phyloP scores from a whole-genome alignment of 441 rosid species.

The Capsella rubella region DNA sequence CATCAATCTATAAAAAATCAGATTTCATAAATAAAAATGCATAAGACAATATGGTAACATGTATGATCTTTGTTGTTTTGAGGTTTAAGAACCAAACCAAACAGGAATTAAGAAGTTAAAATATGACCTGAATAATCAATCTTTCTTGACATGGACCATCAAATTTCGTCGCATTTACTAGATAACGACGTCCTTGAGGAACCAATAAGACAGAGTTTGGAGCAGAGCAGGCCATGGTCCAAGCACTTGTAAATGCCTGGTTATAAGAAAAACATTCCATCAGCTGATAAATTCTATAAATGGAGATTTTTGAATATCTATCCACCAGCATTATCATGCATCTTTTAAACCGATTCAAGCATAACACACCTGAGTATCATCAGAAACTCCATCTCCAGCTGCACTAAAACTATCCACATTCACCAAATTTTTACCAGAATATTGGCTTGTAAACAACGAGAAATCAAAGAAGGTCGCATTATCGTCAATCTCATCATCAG shows the following conservation, averaged over 20 bases:
- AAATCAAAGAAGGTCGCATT: conserved; percentile 50
- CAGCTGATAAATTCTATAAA: background rate
- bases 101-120: background rate
- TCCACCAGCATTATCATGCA: background rate
- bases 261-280: conserved; percentile 15
- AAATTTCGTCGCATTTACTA: conserved; percentile 85
- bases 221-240: conserved; percentile 75
- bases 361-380: conserved; percentile 79
- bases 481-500: conserved; percentile 53
- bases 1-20: conserved; percentile 70
- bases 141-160: conserved; percentile 85
- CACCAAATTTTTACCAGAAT: conserved; percentile 74
- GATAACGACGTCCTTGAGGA: conserved; percentile 69
- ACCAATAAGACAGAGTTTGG: conserved; percentile 75
- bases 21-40: background rate
- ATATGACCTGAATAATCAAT: conserved; percentile 74
- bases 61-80: background rate
- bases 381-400: conserved; percentile 86
- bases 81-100: background rate
- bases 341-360: background rate
- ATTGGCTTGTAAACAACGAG: conserved; percentile 62
- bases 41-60: background rate
- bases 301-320: background rate
- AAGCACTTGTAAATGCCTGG: conserved; percentile 79
- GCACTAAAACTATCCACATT: conserved; percentile 96